Base-by-base conservation (phyloP, 148 eudicot species). In the Mesembryanthemum crystallinum region DNA sequence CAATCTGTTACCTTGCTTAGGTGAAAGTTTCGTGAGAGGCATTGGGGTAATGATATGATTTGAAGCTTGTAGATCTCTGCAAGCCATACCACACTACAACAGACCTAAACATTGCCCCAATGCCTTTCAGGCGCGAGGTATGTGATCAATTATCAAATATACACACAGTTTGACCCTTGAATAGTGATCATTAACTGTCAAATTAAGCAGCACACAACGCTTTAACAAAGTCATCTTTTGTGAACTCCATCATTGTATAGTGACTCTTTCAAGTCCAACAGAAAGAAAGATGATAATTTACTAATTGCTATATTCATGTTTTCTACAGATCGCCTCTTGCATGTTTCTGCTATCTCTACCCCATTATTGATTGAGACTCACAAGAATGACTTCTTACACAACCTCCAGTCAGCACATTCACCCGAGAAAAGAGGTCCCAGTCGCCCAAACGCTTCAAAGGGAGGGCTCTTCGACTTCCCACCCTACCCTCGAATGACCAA, bases 401-500 rank as follows among this genome's bases (percentile, higher is more conserved):
- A 23, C 51, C 45, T 30, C 18, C 69, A 25, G 9, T 11, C 14
- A 45, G 9, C 55, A 45, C 9, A 64, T 42, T 25, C 52, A 3
- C 73, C 66, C 24, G 52, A 69, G 23, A 76, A 43, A 60, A 58
- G 47, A 72, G 74, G 69, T 0, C 65, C 68, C 18, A 32, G 32
- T 66, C 20, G 69, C 27, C 83, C 84, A 64, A 82, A 77, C 55
- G 94, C 96, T 72, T 79, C 91, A 39, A 88, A 85, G 33, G 90
- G 87, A 60, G 77, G 73, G 24, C 86, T 85, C 12, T 76, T 58
- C 64, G 77, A 86, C 74, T 77, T 64, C 61, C 69, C 83, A 2
- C 69, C 80, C 32, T 89, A 55, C 80, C 92, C 98, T 27, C 75
- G 89, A 17, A 88, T 84, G 86, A 80, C 80, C 25, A 76, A 85